Percentiles rank a stretch among this genome's conserved stretches.
Evolutionary conservation across 2,329 filamentous ascomycete species (phyloP).

Genomic region (Fusarium setosum): DNA sequence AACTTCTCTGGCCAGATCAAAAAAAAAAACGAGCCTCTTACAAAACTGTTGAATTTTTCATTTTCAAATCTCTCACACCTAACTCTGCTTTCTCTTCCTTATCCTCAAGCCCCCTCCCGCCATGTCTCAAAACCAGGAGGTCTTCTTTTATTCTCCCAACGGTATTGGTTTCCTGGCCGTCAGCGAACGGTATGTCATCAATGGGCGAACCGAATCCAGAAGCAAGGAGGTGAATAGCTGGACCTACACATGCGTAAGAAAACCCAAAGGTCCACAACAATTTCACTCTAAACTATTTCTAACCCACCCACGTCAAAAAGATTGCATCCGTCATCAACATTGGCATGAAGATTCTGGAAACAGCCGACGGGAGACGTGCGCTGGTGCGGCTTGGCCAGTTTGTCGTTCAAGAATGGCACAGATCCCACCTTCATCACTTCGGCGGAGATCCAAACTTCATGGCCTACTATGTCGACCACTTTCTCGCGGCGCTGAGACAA

Average conservation of each 20-base stretch:
- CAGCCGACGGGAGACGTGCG: not conserved
- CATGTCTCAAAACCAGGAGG: not conserved
- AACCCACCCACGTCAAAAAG: not conserved
- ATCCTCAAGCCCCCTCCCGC: not conserved
- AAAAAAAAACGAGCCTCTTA: too few species aligned
- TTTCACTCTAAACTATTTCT: too few species aligned
- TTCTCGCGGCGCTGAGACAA: not conserved
- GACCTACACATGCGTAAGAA: not conserved
- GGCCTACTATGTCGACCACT: not conserved
- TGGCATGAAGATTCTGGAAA: not conserved
- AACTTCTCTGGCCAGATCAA: too few species aligned
- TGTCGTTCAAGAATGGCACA: not conserved
- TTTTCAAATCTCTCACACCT: too few species aligned
- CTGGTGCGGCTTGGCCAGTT: not conserved
- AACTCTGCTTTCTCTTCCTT: not conserved
- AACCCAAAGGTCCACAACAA: too few species aligned
- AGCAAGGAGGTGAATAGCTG: not conserved
- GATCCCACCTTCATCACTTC: not conserved
- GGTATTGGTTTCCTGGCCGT: not conserved
- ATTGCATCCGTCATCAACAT: not conserved
- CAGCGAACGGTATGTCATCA: not conserved
- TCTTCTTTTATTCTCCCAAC: not conserved
- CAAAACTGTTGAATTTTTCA: too few species aligned
- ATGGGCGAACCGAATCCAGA: not conserved
- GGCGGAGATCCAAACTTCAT: not conserved